Percentiles rank a stretch among this genome's conserved stretches.
Conservation (phyloP, 148 eudicot species). For the Rheum nobile region DNA sequence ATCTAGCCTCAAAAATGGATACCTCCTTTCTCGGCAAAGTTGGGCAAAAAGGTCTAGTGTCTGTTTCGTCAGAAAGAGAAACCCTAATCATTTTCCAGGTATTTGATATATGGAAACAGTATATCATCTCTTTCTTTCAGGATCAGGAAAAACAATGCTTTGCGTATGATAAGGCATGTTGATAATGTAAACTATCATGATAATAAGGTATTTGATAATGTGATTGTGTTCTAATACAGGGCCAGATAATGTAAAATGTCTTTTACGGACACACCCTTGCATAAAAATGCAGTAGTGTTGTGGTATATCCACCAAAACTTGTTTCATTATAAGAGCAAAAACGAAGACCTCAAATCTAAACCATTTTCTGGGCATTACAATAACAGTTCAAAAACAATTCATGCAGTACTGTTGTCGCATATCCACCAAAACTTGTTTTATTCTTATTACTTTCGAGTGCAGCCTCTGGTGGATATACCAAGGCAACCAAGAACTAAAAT, state of each 20-base stretch:
- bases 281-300: not conserved
- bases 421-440: not conserved
- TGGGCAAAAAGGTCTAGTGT: slow-evolving; percentile 97
- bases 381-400: no score
- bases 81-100: not conserved
- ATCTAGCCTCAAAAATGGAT: slow-evolving; percentile 89
- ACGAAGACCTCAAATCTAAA: no score
- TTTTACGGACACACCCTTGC: not conserved
- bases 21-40: slow-evolving; percentile 95
- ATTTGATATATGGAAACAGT: not conserved
- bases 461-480: not conserved
- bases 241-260: not conserved
- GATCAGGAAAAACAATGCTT: not conserved
- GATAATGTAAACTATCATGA: not conserved
- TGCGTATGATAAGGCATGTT: not conserved
- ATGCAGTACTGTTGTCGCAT: not conserved
- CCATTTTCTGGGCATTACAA: no score
- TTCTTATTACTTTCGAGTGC: not conserved
- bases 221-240: not conserved
- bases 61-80: slow-evolving; percentile 22
- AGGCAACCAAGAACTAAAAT: not conserved
- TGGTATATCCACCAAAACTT: not conserved
- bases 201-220: not conserved
- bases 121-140: not conserved
- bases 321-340: not conserved